Percentiles rank a stretch among this genome's conserved stretches.
phyloP scores from a whole-genome alignment of 2,329 filamentous ascomycete species.

The Fusarium hostae region DNA sequence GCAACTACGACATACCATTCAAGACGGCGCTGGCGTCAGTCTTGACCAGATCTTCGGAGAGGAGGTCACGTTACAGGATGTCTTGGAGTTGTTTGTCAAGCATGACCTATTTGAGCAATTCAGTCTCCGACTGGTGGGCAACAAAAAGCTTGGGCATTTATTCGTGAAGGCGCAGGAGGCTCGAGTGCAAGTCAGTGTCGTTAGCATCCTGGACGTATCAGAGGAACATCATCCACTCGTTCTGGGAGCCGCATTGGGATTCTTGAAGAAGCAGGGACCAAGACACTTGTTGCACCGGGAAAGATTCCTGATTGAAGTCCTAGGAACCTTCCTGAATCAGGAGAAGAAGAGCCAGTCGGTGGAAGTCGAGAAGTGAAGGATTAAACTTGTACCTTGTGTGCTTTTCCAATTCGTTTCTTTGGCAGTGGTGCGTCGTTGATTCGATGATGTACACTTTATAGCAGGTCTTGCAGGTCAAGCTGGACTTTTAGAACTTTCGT shows the following conservation, averaged over 20 bases:
- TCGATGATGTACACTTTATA: not conserved
- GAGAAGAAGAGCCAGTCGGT: not conserved
- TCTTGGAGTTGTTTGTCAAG: constrained; percentile 21
- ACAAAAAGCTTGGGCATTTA: not conserved
- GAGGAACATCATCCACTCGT: constrained; percentile 19
- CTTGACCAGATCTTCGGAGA: constrained; percentile 12
- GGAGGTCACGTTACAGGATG: not conserved
- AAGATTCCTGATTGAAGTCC: constrained; percentile 30
- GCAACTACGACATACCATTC: constrained; percentile 9
- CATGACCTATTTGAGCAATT: constrained; percentile 37
- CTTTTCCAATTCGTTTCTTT: accelerated
- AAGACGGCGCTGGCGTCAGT: not conserved
- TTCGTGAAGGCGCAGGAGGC: not conserved
- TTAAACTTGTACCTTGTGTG: accelerated
- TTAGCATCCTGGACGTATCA: not conserved
- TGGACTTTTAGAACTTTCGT: not conserved
- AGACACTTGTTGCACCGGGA: constrained; percentile 27
- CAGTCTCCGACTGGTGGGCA: constrained; percentile 11
- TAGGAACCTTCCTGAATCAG: constrained; percentile 23
- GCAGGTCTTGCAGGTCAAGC: not conserved
- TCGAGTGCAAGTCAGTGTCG: not conserved
- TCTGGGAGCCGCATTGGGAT: not conserved
- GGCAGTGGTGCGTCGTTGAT: not conserved
- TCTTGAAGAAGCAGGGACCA: constrained; percentile 12
- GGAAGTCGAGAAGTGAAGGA: not conserved